Evolutionary conservation across 371 early-diverging fungal species (phyloP), one percentile per base, ranked within the genome.

Genomic region (Thermomucor indicae-seudaticae): DNA sequence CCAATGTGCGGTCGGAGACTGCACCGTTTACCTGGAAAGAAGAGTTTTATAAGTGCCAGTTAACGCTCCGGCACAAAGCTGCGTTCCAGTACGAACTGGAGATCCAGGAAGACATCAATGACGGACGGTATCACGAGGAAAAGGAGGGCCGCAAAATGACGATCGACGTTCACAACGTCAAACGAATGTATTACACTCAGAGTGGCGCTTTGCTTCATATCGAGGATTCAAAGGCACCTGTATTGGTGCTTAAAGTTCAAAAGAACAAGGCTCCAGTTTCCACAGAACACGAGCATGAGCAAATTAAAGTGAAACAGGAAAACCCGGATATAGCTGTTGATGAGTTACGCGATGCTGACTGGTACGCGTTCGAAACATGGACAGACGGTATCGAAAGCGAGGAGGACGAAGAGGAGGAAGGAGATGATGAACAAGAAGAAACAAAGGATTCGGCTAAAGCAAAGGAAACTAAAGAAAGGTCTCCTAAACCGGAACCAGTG

Each of bases 51-150:
- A 74, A 75, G 58, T 64, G 47, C 29, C 69, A 37, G 43, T 58
- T 70, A 53, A 64, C 24, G 19, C 42, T 50, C 19, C 45, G 30
- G 30, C 52, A 37, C 22, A 22, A 50, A 2, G 31, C 48, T 35
- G 16, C 46, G 19, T 51, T 38, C 45, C 47, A 45, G 5, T 84
- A 84, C 49, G 70, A 76, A 22, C 53, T 89, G 43, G 40, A 65
- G 0, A 46, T 88, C 3, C 57, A 46, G 4, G 84, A 88, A 51
- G 84, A 87, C 38, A 57, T 79, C 4, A 62, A 89, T 46, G 91
- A 89, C 47, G 88, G 87, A 0, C 67, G 85, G n/a, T 84, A 83
- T 57, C 89, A 88, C 43, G 85, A 86, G 6, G 81, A 78, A 43
- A 50, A 43, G 19, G 51, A 47, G 5, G 52, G 39, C 5, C 49